Evolutionary conservation across 23 red algal genomes (phyloP), one percentile per base, ranked within the genome.

Genomic region (Gracilaria domingensis): DNA sequence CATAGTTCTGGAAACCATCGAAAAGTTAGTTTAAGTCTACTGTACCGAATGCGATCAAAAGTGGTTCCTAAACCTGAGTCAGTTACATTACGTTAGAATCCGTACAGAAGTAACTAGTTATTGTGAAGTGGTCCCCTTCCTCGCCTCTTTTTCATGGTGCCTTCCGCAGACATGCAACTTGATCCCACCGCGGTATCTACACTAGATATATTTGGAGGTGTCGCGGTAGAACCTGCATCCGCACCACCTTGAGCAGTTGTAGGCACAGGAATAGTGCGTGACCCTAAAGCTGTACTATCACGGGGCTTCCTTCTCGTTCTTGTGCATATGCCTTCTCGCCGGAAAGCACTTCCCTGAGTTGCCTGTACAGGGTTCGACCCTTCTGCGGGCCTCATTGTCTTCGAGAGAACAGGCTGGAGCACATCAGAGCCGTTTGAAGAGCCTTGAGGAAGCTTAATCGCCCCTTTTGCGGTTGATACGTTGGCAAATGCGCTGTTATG

Each of bases 111-210:
- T 82, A 40, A 16, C 54, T 62, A 40, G 25, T 82, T 82, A 61
- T 62, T 17, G 6, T 35, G 20, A 59, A 62, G 7, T 18, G 59
- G 56, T 7, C 57, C 14, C 39, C 81, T 55, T 21, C 2, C 0
- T 7, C 59, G 36, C 60, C 60, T 85, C 35, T 66, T 85, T 40
- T 85, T 85, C 81, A 85, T 85, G 13, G 59, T 66, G 35, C 81
- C 81, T 65, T 66, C 59, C 0, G 81, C 81, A 53, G 39, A 85
- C 81, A 85, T 85, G 18, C 81, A 69, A 30, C 59, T 85, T 39
- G 47, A 14, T 66, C 57, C 58, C 2, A 12, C n/a, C 1, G 35
- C 7, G 4, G 24, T 28, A 35, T 1, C 78, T 21, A 9, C 17
- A 23, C 28, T 62, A 12, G 26, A 51, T 23, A 0, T 25, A 40